phyloP scores from a whole-genome alignment of 768 basidiomycete species.

The Suillus brevipes region DNA sequence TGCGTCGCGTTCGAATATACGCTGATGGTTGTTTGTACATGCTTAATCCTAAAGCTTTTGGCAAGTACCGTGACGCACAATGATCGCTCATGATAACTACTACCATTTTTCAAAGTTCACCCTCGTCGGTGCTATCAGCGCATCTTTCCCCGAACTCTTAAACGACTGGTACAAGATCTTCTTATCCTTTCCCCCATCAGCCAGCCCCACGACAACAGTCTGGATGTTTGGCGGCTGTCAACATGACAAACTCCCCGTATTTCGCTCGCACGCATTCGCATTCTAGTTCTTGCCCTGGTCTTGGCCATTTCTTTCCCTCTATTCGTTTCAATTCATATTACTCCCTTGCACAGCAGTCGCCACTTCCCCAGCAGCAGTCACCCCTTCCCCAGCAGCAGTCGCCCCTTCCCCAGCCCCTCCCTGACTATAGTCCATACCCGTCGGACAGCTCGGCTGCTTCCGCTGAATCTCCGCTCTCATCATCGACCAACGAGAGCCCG shows the following conservation, averaged over 20 bases:
- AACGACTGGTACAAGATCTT: neutral
- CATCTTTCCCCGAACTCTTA: neutral
- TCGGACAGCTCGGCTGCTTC: slow-evolving; percentile 37
- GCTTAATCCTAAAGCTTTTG: too few species aligned
- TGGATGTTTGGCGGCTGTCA: slow-evolving; percentile 15
- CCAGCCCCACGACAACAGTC: slow-evolving; percentile 9
- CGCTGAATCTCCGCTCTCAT: slow-evolving; percentile 40
- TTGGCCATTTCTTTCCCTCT: slow-evolving; percentile 23
- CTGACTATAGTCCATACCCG: slow-evolving; percentile 38
- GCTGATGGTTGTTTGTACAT: too few species aligned
- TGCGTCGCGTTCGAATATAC: too few species aligned
- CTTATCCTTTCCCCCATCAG: slow-evolving; percentile 12
- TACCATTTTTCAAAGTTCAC: neutral
- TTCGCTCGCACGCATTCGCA: slow-evolving; percentile 20
- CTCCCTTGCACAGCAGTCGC: slow-evolving; percentile 17
- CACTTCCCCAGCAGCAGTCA: slow-evolving; percentile 16
- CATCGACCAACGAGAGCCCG: slow-evolving; percentile 41
- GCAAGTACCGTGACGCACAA: too few species aligned
- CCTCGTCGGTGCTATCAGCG: neutral
- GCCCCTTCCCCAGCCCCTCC: slow-evolving; percentile 15
- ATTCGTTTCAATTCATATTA: slow-evolving; percentile 22
- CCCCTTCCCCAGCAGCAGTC: too few species aligned
- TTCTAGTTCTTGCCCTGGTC: slow-evolving; percentile 16
- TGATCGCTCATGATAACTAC: too few species aligned
- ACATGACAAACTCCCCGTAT: slow-evolving; percentile 28